Evolutionary conservation across 352 stramenopile genomes (phyloP), one percentile per base, ranked within the genome.

Genomic region (Pythium chondricola): DNA sequence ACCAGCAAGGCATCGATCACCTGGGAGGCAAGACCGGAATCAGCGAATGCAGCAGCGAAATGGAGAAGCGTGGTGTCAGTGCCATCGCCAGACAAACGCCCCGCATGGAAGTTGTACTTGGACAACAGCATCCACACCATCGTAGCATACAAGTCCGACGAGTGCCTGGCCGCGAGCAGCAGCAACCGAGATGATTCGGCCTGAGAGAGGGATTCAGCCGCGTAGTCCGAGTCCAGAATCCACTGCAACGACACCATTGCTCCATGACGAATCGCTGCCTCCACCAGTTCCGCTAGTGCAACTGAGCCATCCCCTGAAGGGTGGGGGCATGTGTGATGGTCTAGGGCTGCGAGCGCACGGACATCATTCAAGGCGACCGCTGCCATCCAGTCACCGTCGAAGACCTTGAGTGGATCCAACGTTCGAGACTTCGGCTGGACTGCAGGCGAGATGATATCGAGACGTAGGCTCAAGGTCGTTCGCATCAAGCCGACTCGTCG

Each of bases 51-150:
- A 24, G 67, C 69, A 3, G 50, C 72, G n/a, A 57, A 65, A 43
- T 88, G 76, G 4, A 88, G 52, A 4, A 88, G 52, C 1, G 74
- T 74, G 20, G 59, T 40, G 16, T 70, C 68, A 16, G 50, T 51
- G 25, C 76, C 70, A 32, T 87, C 71, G 3, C 77, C 77, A 5
- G 53, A 42, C 16, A 86, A 55, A 8, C 77, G 67, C 2, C 74
- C 74, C n/a, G 61, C 65, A 29, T 38, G 6, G 27, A 45, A 32
- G 1, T 71, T 27, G 0, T 47, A 36, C 20, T 55, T 37, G 21
- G 64, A 22, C 11, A 88, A 48, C 17, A 88, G 42, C 3, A 72
- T 8, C 20, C 69, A 41, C 2, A 67, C 78, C 61, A 81, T 76
- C 18, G 49, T 36, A 0, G 70, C 71, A 44, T 71, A 66, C 9